Percentiles rank a stretch among this genome's conserved stretches.
Conservation (phyloP, 352 stramenopile species). For the Phytophthora pluvialis region DNA sequence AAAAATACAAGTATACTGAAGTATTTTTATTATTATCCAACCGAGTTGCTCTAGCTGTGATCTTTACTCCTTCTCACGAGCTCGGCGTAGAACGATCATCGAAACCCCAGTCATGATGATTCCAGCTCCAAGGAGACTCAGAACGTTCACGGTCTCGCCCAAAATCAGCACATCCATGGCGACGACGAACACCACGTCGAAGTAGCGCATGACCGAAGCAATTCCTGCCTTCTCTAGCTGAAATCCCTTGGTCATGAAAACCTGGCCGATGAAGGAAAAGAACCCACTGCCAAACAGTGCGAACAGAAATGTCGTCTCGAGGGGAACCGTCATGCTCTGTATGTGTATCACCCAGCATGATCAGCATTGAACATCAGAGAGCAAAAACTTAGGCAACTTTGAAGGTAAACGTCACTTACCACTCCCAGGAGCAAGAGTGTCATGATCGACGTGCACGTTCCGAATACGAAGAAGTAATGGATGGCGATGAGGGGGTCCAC, state of each 20-base stretch:
- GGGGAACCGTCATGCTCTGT: slow-evolving; percentile 26
- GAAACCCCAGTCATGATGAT: slow-evolving; percentile 45
- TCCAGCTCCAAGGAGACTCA: slow-evolving; percentile 38
- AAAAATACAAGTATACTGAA: no score
- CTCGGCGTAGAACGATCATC: slow-evolving; percentile 36
- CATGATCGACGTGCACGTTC: slow-evolving; percentile 38
- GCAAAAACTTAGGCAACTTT: background rate
- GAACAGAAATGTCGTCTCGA: slow-evolving; percentile 28
- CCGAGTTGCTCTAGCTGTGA: no score
- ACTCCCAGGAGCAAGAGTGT: slow-evolving; percentile 33
- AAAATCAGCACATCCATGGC: slow-evolving; percentile 44
- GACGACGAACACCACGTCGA: slow-evolving; percentile 51
- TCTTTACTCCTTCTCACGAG: slow-evolving; percentile 28
- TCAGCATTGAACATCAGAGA: background rate
- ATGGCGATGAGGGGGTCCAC: slow-evolving; percentile 43
- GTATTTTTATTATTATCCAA: background rate
- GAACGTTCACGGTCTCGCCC: slow-evolving; percentile 28
- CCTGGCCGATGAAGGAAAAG: slow-evolving; percentile 42
- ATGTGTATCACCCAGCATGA: background rate
- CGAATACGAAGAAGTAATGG: slow-evolving; percentile 56
- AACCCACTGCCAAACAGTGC: slow-evolving; percentile 39
- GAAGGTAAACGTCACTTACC: slow-evolving; percentile 27
- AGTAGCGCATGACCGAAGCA: slow-evolving; percentile 49
- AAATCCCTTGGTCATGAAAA: slow-evolving; percentile 50
- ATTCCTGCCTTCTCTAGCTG: slow-evolving; percentile 48